Evolutionary conservation across 257 asterid species (phyloP).

Genomic region (Avicennia marina): DNA sequence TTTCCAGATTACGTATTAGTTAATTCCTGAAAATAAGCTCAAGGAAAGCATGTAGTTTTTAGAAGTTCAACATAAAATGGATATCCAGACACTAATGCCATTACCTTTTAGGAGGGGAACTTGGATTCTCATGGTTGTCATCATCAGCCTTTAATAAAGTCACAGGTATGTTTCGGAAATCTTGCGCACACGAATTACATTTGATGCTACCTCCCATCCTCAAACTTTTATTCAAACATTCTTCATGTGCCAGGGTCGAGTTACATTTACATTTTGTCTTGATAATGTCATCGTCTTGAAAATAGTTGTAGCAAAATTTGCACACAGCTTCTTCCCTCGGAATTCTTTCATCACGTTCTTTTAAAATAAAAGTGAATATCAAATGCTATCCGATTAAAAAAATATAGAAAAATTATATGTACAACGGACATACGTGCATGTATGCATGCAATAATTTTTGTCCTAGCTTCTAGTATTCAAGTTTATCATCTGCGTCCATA

Average conservation of each 20-base stretch:
- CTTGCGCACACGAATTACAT: neutral
- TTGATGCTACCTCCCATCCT: neutral
- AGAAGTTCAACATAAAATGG: no score
- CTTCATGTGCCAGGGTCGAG: neutral
- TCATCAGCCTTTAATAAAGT: neutral
- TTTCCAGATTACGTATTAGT: no score
- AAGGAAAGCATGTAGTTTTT: no score
- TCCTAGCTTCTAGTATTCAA: no score
- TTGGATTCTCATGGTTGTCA: neutral
- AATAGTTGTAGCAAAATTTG: neutral
- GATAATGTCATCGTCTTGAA: neutral
- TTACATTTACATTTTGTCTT: neutral
- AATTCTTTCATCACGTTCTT: neutral
- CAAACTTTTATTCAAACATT: neutral
- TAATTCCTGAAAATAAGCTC: no score
- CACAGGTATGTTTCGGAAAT: neutral
- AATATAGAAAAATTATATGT: neutral
- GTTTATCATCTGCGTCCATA: no score
- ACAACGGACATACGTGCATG: no score
- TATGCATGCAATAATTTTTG: no score
- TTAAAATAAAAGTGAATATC: neutral
- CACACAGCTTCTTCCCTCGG: neutral
- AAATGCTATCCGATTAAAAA: neutral
- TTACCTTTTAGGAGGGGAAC: neutral
- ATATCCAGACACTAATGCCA: no score